Percentiles rank a stretch among this genome's conserved stretches.
Evolutionary conservation across 192 early-diverging fungal genomes (phyloP).

Genomic region (Pilobolus umbonatus): DNA sequence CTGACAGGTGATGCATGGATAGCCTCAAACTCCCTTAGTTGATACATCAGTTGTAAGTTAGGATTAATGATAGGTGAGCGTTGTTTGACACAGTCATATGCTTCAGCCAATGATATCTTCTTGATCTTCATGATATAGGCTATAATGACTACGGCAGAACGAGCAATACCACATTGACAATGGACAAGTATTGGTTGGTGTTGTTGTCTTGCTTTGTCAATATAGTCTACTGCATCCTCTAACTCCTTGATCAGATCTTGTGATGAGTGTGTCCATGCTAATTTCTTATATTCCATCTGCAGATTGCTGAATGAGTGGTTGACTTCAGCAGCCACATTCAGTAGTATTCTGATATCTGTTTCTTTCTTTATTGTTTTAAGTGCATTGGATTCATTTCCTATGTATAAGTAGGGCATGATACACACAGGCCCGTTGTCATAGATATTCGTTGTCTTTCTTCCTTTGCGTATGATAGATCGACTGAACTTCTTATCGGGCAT

Average conservation of each 20-base stretch:
- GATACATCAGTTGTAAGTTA: slow-evolving; percentile 75
- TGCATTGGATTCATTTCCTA: slow-evolving; percentile 62
- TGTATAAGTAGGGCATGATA: slow-evolving; percentile 59
- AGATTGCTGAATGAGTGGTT: neutral
- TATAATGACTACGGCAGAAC: slow-evolving; percentile 82
- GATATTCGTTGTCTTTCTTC: slow-evolving; percentile 16
- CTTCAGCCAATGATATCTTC: slow-evolving; percentile 48
- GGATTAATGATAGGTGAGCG: slow-evolving; percentile 73
- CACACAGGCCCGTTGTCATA: slow-evolving; percentile 53
- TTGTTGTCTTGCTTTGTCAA: slow-evolving; percentile 51
- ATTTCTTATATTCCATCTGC: slow-evolving; percentile 54
- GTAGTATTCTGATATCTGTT: slow-evolving; percentile 35
- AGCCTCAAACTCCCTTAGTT: slow-evolving; percentile 75
- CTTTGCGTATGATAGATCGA: neutral
- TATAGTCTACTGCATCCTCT: slow-evolving; percentile 55
- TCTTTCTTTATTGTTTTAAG: slow-evolving; percentile 38
- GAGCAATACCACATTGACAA: slow-evolving; percentile 86
- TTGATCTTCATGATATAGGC: slow-evolving; percentile 82
- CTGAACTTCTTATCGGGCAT: too few species aligned
- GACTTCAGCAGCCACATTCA: slow-evolving; percentile 74
- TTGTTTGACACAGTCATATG: slow-evolving; percentile 73
- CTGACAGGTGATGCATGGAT: too few species aligned
- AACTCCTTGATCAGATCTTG: slow-evolving; percentile 59
- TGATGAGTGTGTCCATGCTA: slow-evolving; percentile 73
- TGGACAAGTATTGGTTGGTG: slow-evolving; percentile 70